Evolutionary conservation across 176 grass and related monocot species (phyloP).

Genomic region (Carex kokanica): DNA sequence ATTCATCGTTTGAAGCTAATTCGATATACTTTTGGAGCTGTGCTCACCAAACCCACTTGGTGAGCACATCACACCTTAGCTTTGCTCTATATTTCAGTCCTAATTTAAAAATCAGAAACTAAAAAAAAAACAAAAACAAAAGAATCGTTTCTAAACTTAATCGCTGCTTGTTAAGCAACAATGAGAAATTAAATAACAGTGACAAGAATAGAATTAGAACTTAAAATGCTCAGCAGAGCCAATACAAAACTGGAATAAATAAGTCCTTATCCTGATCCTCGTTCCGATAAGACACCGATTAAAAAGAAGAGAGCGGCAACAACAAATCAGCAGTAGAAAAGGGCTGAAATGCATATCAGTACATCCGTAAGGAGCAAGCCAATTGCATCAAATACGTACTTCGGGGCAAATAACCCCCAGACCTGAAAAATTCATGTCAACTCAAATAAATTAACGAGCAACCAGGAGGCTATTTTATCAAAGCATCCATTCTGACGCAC

Average conservation of each 20-base stretch:
- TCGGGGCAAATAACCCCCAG: constrained; percentile 99
- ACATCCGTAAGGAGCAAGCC: constrained; percentile 76
- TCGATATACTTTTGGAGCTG: too few species aligned
- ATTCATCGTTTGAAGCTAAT: too few species aligned
- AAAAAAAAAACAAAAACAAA: too few species aligned
- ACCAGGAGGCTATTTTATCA: neutral
- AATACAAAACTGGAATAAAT: neutral
- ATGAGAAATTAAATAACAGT: neutral
- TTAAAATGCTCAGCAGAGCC: neutral
- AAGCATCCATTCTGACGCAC: neutral
- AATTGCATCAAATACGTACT: constrained; percentile 85
- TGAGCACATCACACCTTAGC: too few species aligned
- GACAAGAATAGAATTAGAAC: neutral
- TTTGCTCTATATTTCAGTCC: neutral
- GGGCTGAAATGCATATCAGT: constrained; percentile 45
- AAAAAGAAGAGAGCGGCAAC: constrained; percentile 20
- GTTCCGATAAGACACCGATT: neutral
- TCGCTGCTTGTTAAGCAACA: neutral
- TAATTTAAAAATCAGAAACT: neutral
- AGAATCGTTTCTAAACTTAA: neutral
- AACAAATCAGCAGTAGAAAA: neutral
- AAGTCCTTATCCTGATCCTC: neutral
- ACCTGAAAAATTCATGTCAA: constrained; percentile 58
- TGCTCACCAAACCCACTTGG: too few species aligned
- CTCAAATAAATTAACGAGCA: neutral